Evolutionary conservation across 495 filamentous ascomycete genomes (phyloP).

Genomic region (Tirmania nivea): DNA sequence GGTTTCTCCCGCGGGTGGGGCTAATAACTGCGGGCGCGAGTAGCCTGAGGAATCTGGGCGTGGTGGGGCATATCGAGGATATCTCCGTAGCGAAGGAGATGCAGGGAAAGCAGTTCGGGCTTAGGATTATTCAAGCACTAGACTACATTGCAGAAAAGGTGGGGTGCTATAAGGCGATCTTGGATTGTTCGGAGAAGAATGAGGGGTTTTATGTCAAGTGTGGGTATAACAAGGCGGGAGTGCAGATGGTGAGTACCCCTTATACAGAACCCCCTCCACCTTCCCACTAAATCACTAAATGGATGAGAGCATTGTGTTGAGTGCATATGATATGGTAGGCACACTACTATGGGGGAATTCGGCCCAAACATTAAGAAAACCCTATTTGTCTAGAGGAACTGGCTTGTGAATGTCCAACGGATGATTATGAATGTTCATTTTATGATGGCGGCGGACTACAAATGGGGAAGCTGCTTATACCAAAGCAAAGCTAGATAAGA

Average conservation of each 20-base stretch:
- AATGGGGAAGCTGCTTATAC: no score
- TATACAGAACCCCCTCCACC: background rate
- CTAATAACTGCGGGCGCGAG: background rate
- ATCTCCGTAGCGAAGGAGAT: conserved; percentile 85
- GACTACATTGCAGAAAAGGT: conserved; percentile 31
- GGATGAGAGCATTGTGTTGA: background rate
- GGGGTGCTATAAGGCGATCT: conserved; percentile 31
- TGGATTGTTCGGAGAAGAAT: conserved; percentile 64
- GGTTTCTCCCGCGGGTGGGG: background rate
- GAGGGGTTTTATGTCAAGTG: conserved; percentile 98
- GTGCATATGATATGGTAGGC: conserved; percentile 5
- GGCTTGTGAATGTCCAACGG: no score
- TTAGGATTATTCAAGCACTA: conserved; percentile 82
- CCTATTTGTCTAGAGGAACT: no score
- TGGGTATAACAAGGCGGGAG: conserved; percentile 74
- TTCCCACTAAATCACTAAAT: background rate
- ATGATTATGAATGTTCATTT: no score
- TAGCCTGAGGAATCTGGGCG: conserved; percentile 49
- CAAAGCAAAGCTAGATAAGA: no score
- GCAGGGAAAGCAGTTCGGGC: conserved; percentile 87
- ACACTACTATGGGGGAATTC: conserved; percentile 14
- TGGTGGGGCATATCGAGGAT: conserved; percentile 95
- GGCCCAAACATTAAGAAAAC: background rate
- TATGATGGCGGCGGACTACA: no score
- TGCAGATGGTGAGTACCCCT: conserved; percentile 51